Evolutionary conservation across 768 basidiomycete genomes (phyloP), one percentile per base, ranked within the genome.

Genomic region (Naganishia antarctica): DNA sequence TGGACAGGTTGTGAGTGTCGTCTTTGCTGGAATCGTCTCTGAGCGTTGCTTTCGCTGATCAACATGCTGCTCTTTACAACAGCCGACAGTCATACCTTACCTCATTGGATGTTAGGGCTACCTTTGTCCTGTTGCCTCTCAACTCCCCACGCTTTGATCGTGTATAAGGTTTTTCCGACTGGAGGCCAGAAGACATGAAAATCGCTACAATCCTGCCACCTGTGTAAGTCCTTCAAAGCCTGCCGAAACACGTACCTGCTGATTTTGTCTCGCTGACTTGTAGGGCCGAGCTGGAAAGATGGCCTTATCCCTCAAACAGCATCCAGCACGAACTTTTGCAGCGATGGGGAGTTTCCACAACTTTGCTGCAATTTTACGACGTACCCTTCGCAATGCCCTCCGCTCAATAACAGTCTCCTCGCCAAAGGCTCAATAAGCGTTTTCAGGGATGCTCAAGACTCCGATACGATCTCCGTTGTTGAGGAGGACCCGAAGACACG

Each of bases 1-100:
- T 51, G 29, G 50, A 51, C 21, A 28, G 50, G 16, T 51, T 51
- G 50, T 51, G n/a, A 51, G 50, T 34, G 18, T n/a, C 2, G n/a
- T 51, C 31, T 15, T 26, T 1, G 1, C 2, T n/a, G 31, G 31
- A 13, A 34, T 4, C 25, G 4, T 50, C 12, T 25, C 47, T 31
- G 16, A 9, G 25, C 25, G 18, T 50, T 29, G 18, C 7, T 31
- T 29, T 4, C n/a, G n/a, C n/a, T n/a, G n/a, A n/a, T n/a, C n/a
- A n/a, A n/a, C n/a, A n/a, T 21, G 2, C 4, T 21, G 18, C 6
- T n/a, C 18, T 51, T 51, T 46, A n/a, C 50, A 34, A 51, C 50
- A 51, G 50, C 12, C 50, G 50, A 29, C n/a, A n/a, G 18, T 31
- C 15, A 31, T 31, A 51, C 28, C 50, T 51, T 18, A 31, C 29